Conservation (phyloP, 495 filamentous ascomycete species). For the Aspergillus hancockii region DNA sequence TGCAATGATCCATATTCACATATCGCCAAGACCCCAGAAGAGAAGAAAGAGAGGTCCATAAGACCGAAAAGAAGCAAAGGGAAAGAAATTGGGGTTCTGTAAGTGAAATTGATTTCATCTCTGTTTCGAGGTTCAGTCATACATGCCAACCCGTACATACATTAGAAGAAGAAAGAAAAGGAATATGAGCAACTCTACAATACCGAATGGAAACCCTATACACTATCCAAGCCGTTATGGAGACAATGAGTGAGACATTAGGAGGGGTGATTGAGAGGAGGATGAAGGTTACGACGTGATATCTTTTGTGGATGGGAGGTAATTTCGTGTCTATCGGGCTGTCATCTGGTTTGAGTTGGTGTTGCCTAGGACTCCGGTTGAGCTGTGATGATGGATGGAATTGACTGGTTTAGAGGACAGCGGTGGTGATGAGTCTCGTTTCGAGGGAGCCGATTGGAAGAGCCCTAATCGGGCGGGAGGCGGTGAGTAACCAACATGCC, state of each 20-base stretch:
- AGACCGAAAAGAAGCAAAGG: no score
- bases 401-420: conserved; percentile 36
- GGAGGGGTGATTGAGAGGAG: background rate
- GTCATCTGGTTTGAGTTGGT: conserved; percentile 39
- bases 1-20: conserved; percentile 18
- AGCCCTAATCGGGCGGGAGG: conserved; percentile 39
- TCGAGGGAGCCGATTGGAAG: conserved; percentile 33
- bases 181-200: conserved; percentile 14
- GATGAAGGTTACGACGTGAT: background rate
- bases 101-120: conserved; percentile 15
- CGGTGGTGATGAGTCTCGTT: conserved; percentile 37
- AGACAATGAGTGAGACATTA: background rate
- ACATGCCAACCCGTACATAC: conserved; percentile 29
- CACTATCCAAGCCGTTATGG: conserved; percentile 13
- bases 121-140: conserved; percentile 22
- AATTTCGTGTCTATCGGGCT: conserved; percentile 28
- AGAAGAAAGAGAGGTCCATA: conserved; percentile 1
- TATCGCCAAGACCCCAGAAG: conserved; percentile 9
- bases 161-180: conserved; percentile 12
- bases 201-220: conserved; percentile 20
- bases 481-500: conserved; percentile 40
- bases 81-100: conserved; percentile 12
- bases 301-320: background rate
- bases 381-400: conserved; percentile 33
- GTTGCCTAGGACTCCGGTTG: conserved; percentile 30